Evolutionary conservation across 164 flowering plant genomes (phyloP), one percentile per base, ranked within the genome.

Genomic region (Aristolochia contorta): DNA sequence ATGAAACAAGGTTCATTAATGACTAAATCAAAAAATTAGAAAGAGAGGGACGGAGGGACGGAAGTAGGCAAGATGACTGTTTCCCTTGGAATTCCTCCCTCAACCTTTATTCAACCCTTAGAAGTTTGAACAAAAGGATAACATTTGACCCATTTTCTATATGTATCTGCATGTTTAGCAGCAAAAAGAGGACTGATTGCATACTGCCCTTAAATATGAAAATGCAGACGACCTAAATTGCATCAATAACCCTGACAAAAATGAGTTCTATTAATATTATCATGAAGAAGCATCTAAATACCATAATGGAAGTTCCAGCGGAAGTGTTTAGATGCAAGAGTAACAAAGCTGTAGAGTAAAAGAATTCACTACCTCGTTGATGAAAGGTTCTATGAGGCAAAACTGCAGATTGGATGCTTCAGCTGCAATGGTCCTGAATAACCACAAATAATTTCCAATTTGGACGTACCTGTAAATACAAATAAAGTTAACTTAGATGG

Each of bases 351-450:
- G 32, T 27, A 4, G 9, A 25, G 16, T 16, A 33, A 56, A 24
- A 16, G 45, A 32, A 63, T 43, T 41, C 60, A 59, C 30, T 51
- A 89, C 97, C 96, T 89, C 82, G 65, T 69, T 77, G 57, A 89
- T 75, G 55, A 69, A 75, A 51, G 87, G 84, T 67, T 83, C 97
- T 67, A 87, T 43, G 52, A 86, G 79, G 77, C 82, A 92, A 59
- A 76, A 80, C 74, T 92, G 98, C 22, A 87, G 71, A 73, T 68
- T 71, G 18, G 96, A 80, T 60, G 96, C 93, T 56, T 84, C 88
- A 47, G 81, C 66, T 63, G 81, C 82, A 24, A 62, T 63, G 16
- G 74, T 74, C 57, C 65, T 52, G 27, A 89, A 67, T 73, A 92
- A 92, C 56, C 67, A 72, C 69, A 64, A 77, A 66, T 76, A 89